Conservation (phyloP, 176 grass and related monocot species). For the Aegilops speltoides region DNA sequence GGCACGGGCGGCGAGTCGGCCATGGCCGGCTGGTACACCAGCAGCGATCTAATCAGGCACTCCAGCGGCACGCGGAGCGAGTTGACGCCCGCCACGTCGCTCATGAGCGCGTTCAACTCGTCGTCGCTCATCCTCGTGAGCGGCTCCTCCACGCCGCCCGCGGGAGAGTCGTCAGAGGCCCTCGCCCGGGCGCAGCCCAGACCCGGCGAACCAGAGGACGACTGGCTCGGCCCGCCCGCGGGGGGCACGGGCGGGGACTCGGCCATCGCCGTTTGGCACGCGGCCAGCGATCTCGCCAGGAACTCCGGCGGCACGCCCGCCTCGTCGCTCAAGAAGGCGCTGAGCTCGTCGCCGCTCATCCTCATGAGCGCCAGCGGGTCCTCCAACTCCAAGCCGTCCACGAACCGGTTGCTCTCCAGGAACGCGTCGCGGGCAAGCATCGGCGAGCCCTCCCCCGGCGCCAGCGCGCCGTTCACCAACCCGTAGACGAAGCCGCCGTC, state of each 20-base stretch:
- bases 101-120: not conserved
- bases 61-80: not conserved
- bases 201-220: not conserved
- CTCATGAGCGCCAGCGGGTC: no score
- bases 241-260: not conserved
- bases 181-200: not conserved
- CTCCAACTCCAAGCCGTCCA: not conserved
- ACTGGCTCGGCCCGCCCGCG: not conserved
- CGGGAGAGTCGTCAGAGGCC: not conserved
- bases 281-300: not conserved
- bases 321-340: not conserved
- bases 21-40: not conserved
- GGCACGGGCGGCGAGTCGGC: not conserved
- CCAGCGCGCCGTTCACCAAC: no score
- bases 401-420: not conserved
- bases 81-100: not conserved
- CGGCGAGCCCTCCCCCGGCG: not conserved
- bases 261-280: not conserved
- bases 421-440: not conserved
- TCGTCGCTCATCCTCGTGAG: not conserved
- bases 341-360: not conserved
- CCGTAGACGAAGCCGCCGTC: no score
- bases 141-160: not conserved
- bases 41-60: not conserved
- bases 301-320: not conserved